Evolutionary conservation across 2,329 filamentous ascomycete species (phyloP), one percentile per base, ranked within the genome.

Genomic region (Phoma sp.): DNA sequence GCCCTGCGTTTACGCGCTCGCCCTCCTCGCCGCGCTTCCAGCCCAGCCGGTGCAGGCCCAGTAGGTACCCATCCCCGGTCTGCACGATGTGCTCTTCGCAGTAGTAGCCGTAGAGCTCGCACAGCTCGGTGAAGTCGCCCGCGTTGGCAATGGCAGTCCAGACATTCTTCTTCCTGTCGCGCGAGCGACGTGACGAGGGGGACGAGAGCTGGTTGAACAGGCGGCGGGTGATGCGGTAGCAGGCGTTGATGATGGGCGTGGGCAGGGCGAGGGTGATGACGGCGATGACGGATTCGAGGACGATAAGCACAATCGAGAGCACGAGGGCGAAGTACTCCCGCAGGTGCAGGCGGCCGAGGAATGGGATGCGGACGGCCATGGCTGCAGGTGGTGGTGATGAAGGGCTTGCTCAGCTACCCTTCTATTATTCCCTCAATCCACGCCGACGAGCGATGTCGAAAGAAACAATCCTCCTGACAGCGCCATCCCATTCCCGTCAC

Each of bases 1-100:
- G 79, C 0, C 89, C 89, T 43, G 81, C 80, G 71, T 97, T 97
- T 66, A 96, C 89, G 59, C 85, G 85, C 47, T 82, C 78, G n/a
- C 86, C 85, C 71, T 95, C 90, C 72, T 96, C 92, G 10, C 91
- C 92, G 65, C 87, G 89, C 54, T 84, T 85, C 84, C 90, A 96
- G 17, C 90, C 91, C 39, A 99, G 78, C 7, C 95, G 86, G 75
- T 99, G 95, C 53, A 98, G 77, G 7, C 93, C 93, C 14, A 99
- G 84, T 37, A 99, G 81, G 71, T 96, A 99, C 14, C 95, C 95
- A 79, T 99, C 95, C 57, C 87, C 87, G 2, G 95, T 99, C 76
- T 96, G 93, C 10, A 96, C 90, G 42, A 99, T 88, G 74, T 99
- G 95, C 77, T 99, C 95, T 74, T 99, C 95, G 5, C 93, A 91